phyloP scores from a whole-genome alignment of 768 basidiomycete genomes.

The Coprinellus micaceus region DNA sequence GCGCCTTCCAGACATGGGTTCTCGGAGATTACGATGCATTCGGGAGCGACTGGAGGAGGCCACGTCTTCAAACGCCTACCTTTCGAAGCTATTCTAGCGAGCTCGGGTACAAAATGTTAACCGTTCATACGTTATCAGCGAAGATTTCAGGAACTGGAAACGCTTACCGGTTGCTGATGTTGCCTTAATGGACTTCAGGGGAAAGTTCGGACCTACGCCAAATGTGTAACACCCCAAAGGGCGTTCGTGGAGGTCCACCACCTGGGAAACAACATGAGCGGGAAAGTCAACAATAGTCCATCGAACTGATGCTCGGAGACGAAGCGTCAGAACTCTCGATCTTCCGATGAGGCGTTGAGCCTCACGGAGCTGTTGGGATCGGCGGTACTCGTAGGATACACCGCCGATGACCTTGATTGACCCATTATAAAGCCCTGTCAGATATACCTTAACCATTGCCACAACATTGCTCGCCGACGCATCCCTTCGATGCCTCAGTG shows the following conservation, averaged over 20 bases:
- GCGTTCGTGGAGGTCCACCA: not conserved
- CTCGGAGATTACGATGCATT: not conserved
- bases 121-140: not conserved
- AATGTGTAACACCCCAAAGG: not conserved
- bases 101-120: not conserved
- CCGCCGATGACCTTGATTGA: not conserved
- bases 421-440: too few relatives aligned
- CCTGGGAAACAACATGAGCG: not conserved
- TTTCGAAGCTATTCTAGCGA: too few relatives aligned
- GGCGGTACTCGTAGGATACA: not conserved
- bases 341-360: conserved; percentile 4
- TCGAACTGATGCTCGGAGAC: not conserved
- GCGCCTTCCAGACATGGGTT: not conserved
- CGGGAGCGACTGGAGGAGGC: not conserved
- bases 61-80: not conserved
- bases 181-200: not conserved
- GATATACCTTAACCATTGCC: too few relatives aligned
- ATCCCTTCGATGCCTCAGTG: not conserved
- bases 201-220: not conserved
- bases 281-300: conserved; percentile 1
- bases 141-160: not conserved
- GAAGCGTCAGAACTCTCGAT: not conserved
- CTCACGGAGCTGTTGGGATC: conserved; percentile 4
- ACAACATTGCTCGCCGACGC: not conserved
- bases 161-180: not conserved